phyloP scores from a whole-genome alignment of 1,284 basidiomycete genomes.

The Pyrrhoderma noxium region DNA sequence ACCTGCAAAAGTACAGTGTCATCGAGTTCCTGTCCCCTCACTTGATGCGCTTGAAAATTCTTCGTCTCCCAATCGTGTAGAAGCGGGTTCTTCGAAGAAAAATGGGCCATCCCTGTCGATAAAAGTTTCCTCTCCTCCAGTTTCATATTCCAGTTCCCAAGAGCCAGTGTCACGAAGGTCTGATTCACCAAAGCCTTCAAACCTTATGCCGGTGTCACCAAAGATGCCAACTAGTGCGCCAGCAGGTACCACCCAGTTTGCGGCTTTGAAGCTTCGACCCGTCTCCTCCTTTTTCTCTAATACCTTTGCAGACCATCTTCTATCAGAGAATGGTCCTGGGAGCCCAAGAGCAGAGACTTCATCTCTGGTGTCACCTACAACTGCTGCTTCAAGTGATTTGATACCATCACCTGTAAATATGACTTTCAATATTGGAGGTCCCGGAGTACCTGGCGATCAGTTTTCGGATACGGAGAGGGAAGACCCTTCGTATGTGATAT shows the following conservation, averaged over 20 bases:
- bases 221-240: constrained; percentile 46
- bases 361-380: constrained; percentile 14
- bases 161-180: constrained; percentile 1
- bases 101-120: constrained; percentile 12
- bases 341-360: constrained; percentile 26
- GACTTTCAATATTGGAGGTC: not conserved
- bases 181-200: constrained; percentile 17
- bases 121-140: constrained; percentile 15
- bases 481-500: constrained; percentile 42
- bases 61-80: not conserved
- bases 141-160: not conserved
- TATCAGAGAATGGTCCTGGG: constrained; percentile 25
- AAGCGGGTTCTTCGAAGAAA: constrained; percentile 6
- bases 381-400: constrained; percentile 10
- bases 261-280: constrained; percentile 62
- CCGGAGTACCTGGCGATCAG: not conserved
- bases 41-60: constrained; percentile 15
- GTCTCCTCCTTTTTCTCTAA: constrained; percentile 69
- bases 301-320: constrained; percentile 59
- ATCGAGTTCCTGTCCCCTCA: constrained; percentile 41
- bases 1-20: constrained; percentile 17
- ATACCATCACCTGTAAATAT: constrained; percentile 12
- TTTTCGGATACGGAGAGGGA: constrained; percentile 23
- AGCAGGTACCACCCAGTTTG: constrained; percentile 51
- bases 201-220: constrained; percentile 20